Evolutionary conservation across 805 yeast species (phyloP).

Genomic region (Hemisphaericaspora nanyangensis): DNA sequence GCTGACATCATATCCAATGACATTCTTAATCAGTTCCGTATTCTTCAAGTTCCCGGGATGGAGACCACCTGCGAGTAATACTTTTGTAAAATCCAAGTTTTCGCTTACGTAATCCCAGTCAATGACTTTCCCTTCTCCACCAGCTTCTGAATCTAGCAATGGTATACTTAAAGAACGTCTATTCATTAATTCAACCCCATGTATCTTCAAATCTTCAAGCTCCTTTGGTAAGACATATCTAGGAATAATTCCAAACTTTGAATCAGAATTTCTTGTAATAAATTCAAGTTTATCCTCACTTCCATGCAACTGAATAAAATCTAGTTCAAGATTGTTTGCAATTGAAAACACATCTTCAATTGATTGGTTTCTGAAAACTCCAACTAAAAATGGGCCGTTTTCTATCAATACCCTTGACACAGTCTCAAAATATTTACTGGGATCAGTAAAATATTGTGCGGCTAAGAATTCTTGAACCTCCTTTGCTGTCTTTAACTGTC

Average conservation of each 20-base stretch:
- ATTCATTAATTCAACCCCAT: slow-evolving; percentile 9
- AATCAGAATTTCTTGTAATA: slow-evolving; percentile 15
- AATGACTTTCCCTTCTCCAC: slow-evolving; percentile 85
- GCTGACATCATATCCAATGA: slow-evolving; percentile 90
- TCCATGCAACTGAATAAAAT: slow-evolving; percentile 89
- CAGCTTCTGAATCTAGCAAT: slow-evolving; percentile 80
- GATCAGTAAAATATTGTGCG: slow-evolving; percentile 8
- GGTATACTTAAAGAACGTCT: slow-evolving; percentile 45
- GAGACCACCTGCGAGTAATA: slow-evolving; percentile 86
- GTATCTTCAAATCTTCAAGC: slow-evolving; percentile 27
- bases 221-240: slow-evolving; percentile 63
- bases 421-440: slow-evolving; percentile 28
- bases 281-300: slow-evolving; percentile 48
- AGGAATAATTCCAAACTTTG: slow-evolving; percentile 60
- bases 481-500: slow-evolving; percentile 16
- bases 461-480: slow-evolving; percentile 10
- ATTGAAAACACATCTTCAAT: slow-evolving; percentile 53
- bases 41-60: slow-evolving; percentile 63
- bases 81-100: slow-evolving; percentile 41
- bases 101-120: slow-evolving; percentile 55
- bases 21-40: slow-evolving; percentile 53
- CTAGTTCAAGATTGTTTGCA: slow-evolving; percentile 49
- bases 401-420: slow-evolving; percentile 19
- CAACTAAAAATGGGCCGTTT: slow-evolving; percentile 72
- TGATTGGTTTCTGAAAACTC: slow-evolving; percentile 85